Evolutionary conservation across 164 flowering plant genomes (phyloP), one percentile per base, ranked within the genome.

Genomic region (Echeveria elegans): DNA sequence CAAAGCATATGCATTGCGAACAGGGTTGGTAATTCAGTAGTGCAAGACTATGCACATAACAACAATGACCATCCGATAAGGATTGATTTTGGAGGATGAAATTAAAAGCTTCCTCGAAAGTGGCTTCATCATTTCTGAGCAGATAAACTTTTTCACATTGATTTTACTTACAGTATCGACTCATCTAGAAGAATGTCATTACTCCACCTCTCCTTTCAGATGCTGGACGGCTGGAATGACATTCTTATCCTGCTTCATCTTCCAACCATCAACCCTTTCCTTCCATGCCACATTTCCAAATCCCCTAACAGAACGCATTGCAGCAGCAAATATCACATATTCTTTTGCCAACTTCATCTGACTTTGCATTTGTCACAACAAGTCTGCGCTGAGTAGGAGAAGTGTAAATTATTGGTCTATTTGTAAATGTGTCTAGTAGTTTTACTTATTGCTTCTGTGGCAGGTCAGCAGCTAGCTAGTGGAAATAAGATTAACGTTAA

Each of bases 81-180:
- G 97, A 68, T 88, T 92, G 71, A 92, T 88, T 79, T 79, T 85
- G 21, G 95, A 88, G 32, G 97, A 92, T 64, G 97, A 89, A 68
- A 92, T 65, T 36, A 96, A 84, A 41, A 92, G 86, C 83, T 89
- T 89, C 75, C 97, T 84, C 19, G 96, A 88, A n/a, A 92, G 85
- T 68, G 97, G 97, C 97, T 77, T 92, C 97, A 75, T 92, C 97
- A 75, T 84, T 88, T 77, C 97, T 92, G 81, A 19, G 24, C 23
- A 43, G 1, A 19, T 43, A 43, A 43, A 43, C 47, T 43, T 14
- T 1, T 15, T 12, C 4, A 3, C 4, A 43, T 43, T 43, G 47
- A 16, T 18, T 43, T 59, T 71, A 71, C 88, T 66, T 66, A 86
- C 90, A 86, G 70, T 41, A 84, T 70, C 56, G 90, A 74, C 31